Conservation (phyloP, 306 rosid genomes). For the Prunus campanulata region DNA sequence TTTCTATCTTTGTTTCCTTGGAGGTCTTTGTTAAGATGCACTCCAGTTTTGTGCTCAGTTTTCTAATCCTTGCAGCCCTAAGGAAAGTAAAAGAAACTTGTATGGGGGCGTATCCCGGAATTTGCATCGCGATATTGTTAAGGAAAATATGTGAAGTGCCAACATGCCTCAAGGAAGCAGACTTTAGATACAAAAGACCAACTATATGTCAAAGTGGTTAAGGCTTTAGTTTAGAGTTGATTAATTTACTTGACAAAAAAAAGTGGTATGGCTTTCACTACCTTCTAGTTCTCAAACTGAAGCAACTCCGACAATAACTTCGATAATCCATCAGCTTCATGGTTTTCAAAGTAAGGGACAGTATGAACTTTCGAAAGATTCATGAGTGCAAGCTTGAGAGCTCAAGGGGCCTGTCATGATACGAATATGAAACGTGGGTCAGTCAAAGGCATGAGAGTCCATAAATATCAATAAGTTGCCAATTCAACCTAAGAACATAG, state of each 20-base stretch:
- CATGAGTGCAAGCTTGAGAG: neutral
- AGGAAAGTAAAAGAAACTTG: neutral
- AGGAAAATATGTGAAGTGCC: too few species aligned
- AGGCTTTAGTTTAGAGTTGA: too few species aligned
- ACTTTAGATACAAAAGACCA: too few species aligned
- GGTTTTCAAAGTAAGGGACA: neutral
- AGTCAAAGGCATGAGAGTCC: neutral
- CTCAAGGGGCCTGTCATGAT: neutral
- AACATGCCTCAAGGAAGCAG: too few species aligned
- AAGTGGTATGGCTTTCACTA: too few species aligned
- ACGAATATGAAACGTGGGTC: neutral
- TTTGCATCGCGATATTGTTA: too few species aligned
- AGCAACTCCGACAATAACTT: too few species aligned
- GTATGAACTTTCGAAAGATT: neutral
- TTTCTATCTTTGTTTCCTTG: neutral
- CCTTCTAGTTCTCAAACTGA: too few species aligned
- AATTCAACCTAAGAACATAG: neutral
- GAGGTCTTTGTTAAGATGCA: neutral
- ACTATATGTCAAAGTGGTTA: too few species aligned
- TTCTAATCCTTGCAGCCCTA: neutral
- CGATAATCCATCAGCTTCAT: neutral
- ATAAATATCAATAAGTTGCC: neutral
- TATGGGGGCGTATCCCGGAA: too few species aligned
- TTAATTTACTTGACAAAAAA: too few species aligned
- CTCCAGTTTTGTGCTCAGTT: neutral